A percentile compares a stretch with the other conserved stretches of the same genome.
These are phyloP conservation scores for Dictyostelium brefeldianum DNA, from an alignment of 78 protist genomes.

Conservation along the genomic window DNA sequence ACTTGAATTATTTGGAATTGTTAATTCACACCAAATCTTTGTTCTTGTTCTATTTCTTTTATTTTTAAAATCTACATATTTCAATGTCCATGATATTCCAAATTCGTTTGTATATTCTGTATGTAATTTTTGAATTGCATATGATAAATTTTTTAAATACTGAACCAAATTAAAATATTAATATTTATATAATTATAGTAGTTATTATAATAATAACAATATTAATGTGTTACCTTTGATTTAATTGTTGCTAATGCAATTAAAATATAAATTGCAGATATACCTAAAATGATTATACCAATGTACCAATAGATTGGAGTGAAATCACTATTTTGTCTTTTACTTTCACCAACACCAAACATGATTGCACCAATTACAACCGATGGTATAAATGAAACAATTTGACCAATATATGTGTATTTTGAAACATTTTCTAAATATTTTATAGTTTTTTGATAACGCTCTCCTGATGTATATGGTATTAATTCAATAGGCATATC, in stretches of 20 bases:
- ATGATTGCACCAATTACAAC: slow-evolving; percentile 45
- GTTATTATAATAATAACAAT: background rate
- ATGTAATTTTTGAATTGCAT: slow-evolving; percentile 19
- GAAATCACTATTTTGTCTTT: background rate
- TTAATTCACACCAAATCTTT: slow-evolving; percentile 73
- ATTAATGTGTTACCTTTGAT: slow-evolving; percentile 9
- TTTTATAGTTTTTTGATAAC: slow-evolving; percentile 31
- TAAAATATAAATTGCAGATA: slow-evolving; percentile 31
- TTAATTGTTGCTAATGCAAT: slow-evolving; percentile 38
- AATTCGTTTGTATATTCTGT: slow-evolving; percentile 25
- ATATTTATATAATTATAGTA: background rate
- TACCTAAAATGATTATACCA: slow-evolving; percentile 54
- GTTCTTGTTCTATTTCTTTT: slow-evolving; percentile 40
- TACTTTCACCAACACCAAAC: slow-evolving; percentile 66
- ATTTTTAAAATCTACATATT: slow-evolving; percentile 65
- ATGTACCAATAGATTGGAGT: slow-evolving; percentile 83
- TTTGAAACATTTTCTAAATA: slow-evolving; percentile 33
- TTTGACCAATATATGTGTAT: slow-evolving; percentile 47
- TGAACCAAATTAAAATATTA: background rate
- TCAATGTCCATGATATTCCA: slow-evolving; percentile 43
- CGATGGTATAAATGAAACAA: slow-evolving; percentile 34
- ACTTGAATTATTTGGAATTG: slow-evolving; percentile 20
- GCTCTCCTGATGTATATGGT: slow-evolving; percentile 15
- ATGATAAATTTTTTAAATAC: slow-evolving; percentile 60
- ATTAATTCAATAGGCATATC: slow-evolving; percentile 65